These are phyloP conservation scores for Alternaria burnsii DNA, from an alignment of 2,329 filamentous ascomycete species.

Conservation along the genomic window DNA sequence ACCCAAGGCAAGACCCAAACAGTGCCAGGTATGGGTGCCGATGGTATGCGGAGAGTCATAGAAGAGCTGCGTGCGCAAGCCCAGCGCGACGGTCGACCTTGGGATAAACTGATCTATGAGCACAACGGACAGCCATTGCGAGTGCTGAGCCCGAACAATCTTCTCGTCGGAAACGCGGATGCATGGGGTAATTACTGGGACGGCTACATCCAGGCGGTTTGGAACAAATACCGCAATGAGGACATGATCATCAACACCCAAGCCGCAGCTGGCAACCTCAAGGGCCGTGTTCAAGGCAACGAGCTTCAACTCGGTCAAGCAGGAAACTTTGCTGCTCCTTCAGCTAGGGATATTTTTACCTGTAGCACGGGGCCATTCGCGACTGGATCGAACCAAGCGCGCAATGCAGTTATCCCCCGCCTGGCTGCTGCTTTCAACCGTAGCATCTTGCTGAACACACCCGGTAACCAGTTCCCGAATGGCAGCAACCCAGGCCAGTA, in stretches of 20 bases:
- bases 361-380: conserved; percentile 71
- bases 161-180: conserved; percentile 55
- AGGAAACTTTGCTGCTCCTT: conserved; percentile 64
- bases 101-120: conserved; percentile 67
- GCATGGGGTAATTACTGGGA: conserved; percentile 63
- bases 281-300: conserved; percentile 57
- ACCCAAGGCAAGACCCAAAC: conserved; percentile 51
- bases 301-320: conserved; percentile 55
- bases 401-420: conserved; percentile 72
- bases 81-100: conserved; percentile 62
- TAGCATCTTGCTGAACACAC: conserved; percentile 67
- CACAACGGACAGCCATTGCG: conserved; percentile 50
- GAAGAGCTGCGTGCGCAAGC: conserved; percentile 65
- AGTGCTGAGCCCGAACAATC: conserved; percentile 56
- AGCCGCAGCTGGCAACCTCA: conserved; percentile 63
- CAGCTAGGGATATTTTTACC: conserved; percentile 69
- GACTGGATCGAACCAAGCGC: conserved; percentile 51
- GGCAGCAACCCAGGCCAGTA: conserved; percentile 42
- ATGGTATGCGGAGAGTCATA: conserved; percentile 66
- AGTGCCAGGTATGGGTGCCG: conserved; percentile 65
- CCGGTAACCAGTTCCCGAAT: conserved; percentile 49
- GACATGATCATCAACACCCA: conserved; percentile 71
- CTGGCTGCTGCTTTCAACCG: conserved; percentile 79
- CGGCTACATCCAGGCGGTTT: conserved; percentile 62
- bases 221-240: conserved; percentile 56